Evolutionary conservation across 2,329 filamentous ascomycete genomes (phyloP).

Genomic region (Fusarium devonianum): DNA sequence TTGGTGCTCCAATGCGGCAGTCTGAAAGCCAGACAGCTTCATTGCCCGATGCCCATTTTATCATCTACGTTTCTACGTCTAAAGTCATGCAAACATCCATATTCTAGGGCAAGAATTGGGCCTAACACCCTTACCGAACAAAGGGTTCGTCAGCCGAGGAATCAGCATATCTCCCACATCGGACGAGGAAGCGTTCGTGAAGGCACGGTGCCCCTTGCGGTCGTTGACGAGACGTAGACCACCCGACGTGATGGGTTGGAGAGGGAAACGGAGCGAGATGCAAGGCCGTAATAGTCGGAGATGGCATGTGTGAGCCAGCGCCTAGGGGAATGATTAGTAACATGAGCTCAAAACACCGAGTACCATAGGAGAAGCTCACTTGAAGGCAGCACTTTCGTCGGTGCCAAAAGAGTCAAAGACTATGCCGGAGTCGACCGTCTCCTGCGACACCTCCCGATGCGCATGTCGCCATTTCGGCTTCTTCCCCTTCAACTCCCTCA

Average conservation of each 20-base stretch:
- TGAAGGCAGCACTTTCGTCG: conserved; percentile 81
- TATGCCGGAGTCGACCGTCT: conserved; percentile 68
- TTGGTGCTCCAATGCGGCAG: no score
- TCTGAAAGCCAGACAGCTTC: conserved; percentile 25
- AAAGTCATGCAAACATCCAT: conserved; percentile 8
- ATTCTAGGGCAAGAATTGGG: conserved; percentile 2
- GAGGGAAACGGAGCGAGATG: conserved; percentile 80
- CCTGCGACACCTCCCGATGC: conserved; percentile 61
- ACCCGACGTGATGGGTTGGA: conserved; percentile 75
- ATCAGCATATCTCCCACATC: conserved; percentile 67
- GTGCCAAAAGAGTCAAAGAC: conserved; percentile 82
- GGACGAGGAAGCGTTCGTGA: conserved; percentile 62
- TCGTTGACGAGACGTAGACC: conserved; percentile 81
- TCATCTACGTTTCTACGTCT: conserved; percentile 32
- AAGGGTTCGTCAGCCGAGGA: not conserved
- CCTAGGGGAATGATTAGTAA: conserved; percentile 51
- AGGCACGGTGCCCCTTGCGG: conserved; percentile 45
- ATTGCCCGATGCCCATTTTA: conserved; percentile 29
- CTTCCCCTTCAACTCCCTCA: conserved; percentile 50
- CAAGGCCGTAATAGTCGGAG: conserved; percentile 88
- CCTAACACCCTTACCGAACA: not conserved
- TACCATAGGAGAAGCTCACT: conserved; percentile 60
- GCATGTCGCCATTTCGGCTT: conserved; percentile 56
- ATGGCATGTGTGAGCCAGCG: conserved; percentile 95
- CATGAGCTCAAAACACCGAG: not conserved